Evolutionary conservation across 1,284 basidiomycete genomes (phyloP).

Genomic region (Ceratobasidium theobromae): DNA sequence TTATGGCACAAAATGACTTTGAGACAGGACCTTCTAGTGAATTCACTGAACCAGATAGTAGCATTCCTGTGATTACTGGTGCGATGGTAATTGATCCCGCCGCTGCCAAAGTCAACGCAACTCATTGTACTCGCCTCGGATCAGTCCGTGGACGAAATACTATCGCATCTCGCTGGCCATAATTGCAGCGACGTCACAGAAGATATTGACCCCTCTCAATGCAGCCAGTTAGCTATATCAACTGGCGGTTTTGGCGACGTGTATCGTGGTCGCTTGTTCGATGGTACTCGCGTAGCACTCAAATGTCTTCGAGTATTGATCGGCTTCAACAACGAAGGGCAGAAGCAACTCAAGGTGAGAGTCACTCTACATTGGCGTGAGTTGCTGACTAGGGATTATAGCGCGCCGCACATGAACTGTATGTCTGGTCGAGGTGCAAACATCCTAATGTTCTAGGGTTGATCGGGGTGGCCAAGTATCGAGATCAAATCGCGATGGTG

Average conservation of each 20-base stretch:
- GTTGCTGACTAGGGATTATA: neutral
- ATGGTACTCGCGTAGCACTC: neutral
- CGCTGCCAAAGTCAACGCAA: no score
- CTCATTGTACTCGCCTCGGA: no score
- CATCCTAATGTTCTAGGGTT: slow-evolving; percentile 3
- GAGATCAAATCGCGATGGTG: slow-evolving; percentile 9
- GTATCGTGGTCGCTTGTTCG: neutral
- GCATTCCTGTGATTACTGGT: no score
- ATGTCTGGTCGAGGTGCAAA: slow-evolving; percentile 10
- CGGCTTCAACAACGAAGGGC: neutral
- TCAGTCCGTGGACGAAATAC: neutral
- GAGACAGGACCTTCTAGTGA: no score
- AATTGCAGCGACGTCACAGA: slow-evolving; percentile 6
- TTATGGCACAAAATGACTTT: no score
- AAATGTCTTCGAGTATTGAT: neutral
- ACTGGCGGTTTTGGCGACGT: slow-evolving; percentile 1
- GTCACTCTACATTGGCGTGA: neutral
- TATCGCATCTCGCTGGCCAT: neutral
- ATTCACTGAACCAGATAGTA: no score
- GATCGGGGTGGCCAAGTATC: neutral
- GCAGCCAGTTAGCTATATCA: neutral
- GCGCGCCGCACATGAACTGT: slow-evolving; percentile 22
- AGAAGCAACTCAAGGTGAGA: neutral
- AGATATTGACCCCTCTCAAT: neutral
- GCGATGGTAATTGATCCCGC: no score